Evolutionary conservation across 139 green algal genomes (phyloP), one percentile per base, ranked within the genome.

Genomic region (Volvox reticuliferus): DNA sequence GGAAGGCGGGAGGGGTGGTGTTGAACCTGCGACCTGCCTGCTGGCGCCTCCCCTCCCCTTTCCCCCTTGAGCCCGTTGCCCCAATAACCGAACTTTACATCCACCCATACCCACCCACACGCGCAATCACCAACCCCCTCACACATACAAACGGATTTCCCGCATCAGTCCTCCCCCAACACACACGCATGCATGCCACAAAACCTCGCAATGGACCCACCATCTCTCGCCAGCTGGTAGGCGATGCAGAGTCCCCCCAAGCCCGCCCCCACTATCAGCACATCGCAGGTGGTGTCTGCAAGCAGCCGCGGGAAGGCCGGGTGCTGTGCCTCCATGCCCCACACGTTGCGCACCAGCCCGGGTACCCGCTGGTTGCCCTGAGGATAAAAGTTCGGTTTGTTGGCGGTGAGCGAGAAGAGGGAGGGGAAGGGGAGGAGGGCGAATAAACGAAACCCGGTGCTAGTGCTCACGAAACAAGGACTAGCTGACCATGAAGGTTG

Each of bases 201-300:
- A n/a, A n/a, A n/a, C n/a, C n/a, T n/a, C n/a, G n/a, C n/a, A n/a
- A n/a, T n/a, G n/a, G n/a, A n/a, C 83, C 13, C 83, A 93, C 90
- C 90, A 26, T 90, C 0, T 61, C 75, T 82, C 28, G 83, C 90
- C 37, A 93, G 90, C 14, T 73, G 19, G 76, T 90, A 93, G 20
- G 90, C 90, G n/a, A 77, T 84, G 76, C 78, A 77, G 13, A 93
- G 90, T 33, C 90, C 90, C 65, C 50, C 83, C 35, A 93, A 83
- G 83, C 90, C 90, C 20, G 83, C 90, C 18, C 90, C 90, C 76
- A 93, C 76, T 62, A 93, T 69, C 62, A 93, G 82, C 83, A 93
- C 90, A 33, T 93, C 90, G 61, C 73, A 83, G 30, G 21, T 9
- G n/a, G 73, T 89, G 69, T 62, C 14, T 0, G 73, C 35, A 1